phyloP scores from a whole-genome alignment of 257 asterid species.

The Ajuga chamaepitys region DNA sequence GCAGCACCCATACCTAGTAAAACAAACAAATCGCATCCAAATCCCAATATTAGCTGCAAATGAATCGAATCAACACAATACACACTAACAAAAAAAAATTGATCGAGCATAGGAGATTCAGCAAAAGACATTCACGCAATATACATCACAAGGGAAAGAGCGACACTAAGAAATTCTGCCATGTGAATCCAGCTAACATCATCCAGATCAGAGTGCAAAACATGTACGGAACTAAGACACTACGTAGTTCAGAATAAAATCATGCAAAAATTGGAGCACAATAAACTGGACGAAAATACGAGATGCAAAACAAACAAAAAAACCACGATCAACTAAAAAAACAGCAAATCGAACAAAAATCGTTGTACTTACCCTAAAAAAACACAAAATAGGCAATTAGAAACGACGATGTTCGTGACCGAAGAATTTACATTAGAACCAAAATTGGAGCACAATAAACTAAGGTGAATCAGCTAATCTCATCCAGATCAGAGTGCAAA shows the following conservation, averaged over 20 bases:
- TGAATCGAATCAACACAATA: not conserved
- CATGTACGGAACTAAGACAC: no score
- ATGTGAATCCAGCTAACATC: not conserved
- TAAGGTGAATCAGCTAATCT: no score
- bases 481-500: no score
- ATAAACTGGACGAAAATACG: not conserved
- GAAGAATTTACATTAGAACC: no score
- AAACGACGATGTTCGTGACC: no score
- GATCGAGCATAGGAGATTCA: not conserved
- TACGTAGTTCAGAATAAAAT: no score
- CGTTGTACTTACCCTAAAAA: no score
- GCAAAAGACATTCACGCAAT: not conserved
- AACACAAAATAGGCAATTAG: no score
- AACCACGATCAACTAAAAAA: not conserved
- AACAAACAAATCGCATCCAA: not conserved
- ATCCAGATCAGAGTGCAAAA: slow-evolving; percentile 13
- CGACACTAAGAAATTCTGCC: not conserved
- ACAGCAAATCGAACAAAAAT: no score
- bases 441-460: no score
- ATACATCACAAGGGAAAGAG: not conserved
- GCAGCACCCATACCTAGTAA: slow-evolving; percentile 89
- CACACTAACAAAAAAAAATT: not conserved
- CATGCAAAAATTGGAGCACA: no score
- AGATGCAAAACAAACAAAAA: not conserved
- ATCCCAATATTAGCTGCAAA: not conserved